These are phyloP conservation scores for Dalbergia cultrata DNA, from an alignment of 306 rosid genomes.

Conservation along the genomic window DNA sequence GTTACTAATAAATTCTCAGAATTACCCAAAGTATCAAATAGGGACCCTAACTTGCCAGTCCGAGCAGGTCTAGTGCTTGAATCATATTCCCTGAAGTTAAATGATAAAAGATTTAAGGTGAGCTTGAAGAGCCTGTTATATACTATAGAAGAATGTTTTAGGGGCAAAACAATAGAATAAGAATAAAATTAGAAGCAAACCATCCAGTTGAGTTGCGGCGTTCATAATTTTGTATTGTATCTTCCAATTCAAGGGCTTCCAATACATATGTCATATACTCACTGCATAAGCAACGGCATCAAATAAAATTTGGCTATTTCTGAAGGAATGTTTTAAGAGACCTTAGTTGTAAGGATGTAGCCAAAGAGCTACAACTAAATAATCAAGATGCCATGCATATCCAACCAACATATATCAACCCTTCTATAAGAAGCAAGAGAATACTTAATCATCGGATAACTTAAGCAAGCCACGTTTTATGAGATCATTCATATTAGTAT, in stretches of 20 bases:
- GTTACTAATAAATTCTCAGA: constrained; percentile 28
- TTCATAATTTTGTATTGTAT: constrained; percentile 82
- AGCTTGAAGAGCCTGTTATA: constrained; percentile 41
- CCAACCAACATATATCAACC: constrained; percentile 23
- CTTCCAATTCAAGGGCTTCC: constrained; percentile 96
- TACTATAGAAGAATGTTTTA: constrained; percentile 14
- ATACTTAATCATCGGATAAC: constrained; percentile 11
- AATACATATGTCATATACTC: constrained; percentile 80
- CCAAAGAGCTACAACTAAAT: constrained; percentile 11
- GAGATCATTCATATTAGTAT: constrained; percentile 12
- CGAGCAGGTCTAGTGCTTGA: constrained; percentile 82
- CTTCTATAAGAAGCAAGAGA: constrained; percentile 29
- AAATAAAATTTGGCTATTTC: constrained; percentile 44
- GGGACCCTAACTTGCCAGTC: constrained; percentile 74
- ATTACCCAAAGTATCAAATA: constrained; percentile 81
- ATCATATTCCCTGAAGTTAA: constrained; percentile 79
- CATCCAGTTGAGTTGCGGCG: constrained; percentile 85
- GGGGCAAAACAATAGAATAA: constrained; percentile 4
- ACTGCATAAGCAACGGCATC: constrained; percentile 66
- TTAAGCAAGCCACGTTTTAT: constrained; percentile 20
- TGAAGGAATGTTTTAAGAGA: constrained; percentile 30
- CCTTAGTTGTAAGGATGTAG: constrained; percentile 30
- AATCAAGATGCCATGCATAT: constrained; percentile 13
- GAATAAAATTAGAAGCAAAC: constrained; percentile 60
- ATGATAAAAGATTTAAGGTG: constrained; percentile 36